Conservation (phyloP, 352 stramenopile species). For the Phytophthora pistaciae region DNA sequence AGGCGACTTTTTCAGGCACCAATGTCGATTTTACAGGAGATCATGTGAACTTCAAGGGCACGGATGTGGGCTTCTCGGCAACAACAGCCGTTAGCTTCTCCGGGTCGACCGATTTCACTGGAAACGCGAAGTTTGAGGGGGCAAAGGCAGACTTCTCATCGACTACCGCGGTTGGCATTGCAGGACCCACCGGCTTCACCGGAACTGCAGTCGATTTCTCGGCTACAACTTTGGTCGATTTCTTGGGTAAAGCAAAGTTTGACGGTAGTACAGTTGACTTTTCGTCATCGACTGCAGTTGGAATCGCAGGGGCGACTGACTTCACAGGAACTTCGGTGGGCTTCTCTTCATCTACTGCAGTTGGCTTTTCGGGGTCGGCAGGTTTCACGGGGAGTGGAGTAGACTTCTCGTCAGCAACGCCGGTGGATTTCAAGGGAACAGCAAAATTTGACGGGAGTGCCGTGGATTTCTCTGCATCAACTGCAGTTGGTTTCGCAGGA, state of each 20-base stretch:
- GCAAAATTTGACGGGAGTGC: background rate
- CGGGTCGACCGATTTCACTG: background rate
- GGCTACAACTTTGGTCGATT: background rate
- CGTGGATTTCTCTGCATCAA: background rate
- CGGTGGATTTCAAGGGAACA: background rate
- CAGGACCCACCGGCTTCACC: background rate
- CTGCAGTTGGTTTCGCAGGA: background rate
- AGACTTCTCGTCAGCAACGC: background rate
- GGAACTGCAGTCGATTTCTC: background rate
- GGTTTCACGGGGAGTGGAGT: background rate
- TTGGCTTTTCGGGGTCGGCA: background rate
- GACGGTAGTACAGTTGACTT: slow-evolving; percentile 4
- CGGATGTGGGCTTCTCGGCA: background rate
- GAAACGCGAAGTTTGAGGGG: background rate
- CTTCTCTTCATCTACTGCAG: background rate
- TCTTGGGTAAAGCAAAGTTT: background rate
- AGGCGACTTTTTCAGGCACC: slow-evolving; percentile 10
- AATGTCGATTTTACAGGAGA: slow-evolving; percentile 17
- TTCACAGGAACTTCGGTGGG: background rate
- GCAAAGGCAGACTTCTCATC: background rate
- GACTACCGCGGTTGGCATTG: background rate
- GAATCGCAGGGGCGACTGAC: background rate
- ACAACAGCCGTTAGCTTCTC: background rate
- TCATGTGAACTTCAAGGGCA: slow-evolving; percentile 1
- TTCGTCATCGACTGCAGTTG: slow-evolving; percentile 15